A percentile compares a stretch with the other conserved stretches of the same genome.
phyloP scores from a whole-genome alignment of 768 basidiomycete species.

The Cystobasidium ongulense region DNA sequence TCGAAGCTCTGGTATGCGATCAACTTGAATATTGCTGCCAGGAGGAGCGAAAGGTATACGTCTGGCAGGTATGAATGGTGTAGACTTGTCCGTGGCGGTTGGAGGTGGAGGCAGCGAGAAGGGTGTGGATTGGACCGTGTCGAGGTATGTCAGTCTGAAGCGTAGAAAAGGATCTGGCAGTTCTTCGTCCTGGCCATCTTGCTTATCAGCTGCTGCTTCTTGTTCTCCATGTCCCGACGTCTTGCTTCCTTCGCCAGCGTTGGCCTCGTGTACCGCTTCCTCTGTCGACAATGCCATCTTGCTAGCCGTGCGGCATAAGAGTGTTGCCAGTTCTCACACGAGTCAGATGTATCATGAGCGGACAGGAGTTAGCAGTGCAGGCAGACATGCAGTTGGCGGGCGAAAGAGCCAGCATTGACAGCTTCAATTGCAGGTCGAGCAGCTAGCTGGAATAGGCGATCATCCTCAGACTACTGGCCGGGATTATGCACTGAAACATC shows the following conservation, averaged over 20 bases:
- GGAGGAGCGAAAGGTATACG: constrained; percentile 5
- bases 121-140: constrained; percentile 23
- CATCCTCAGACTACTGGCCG: too few relatives aligned
- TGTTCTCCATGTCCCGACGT: neutral
- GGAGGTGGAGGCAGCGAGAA: constrained; percentile 22
- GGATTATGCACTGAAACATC: too few relatives aligned
- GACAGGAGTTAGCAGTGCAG: neutral
- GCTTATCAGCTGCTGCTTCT: neutral
- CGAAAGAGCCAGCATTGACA: too few relatives aligned
- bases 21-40: constrained; percentile 45
- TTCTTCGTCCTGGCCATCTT: neutral
- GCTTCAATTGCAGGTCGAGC: neutral
- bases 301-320: neutral
- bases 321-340: neutral
- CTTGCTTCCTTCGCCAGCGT: neutral
- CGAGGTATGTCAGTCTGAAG: constrained; percentile 32
- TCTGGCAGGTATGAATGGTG: constrained; percentile 25
- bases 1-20: constrained; percentile 67
- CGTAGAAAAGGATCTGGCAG: constrained; percentile 28
- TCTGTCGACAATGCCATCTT: neutral
- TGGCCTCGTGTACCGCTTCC: neutral
- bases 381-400: too few relatives aligned
- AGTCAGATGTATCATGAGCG: neutral
- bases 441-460: too few relatives aligned
- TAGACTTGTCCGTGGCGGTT: constrained; percentile 7